Evolutionary conservation across 768 basidiomycete genomes (phyloP).

Genomic region (Leccinum subtestaceum): DNA sequence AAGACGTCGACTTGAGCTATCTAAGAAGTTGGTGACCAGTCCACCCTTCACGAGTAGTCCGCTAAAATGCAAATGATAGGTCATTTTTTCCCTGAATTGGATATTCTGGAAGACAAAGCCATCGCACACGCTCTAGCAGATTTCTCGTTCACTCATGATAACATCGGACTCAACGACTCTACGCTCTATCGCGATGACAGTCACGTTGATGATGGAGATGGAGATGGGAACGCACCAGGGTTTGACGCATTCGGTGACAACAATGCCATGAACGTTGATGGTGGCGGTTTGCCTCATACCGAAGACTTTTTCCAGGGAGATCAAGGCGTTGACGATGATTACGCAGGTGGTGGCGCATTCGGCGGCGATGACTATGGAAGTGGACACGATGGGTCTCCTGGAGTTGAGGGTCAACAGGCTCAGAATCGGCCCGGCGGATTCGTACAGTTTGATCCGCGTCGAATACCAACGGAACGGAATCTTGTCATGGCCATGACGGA

Average conservation of each 20-base stretch:
- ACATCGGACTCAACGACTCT: slow-evolving; percentile 57
- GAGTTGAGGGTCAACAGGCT: slow-evolving; percentile 39
- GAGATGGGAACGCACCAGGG: slow-evolving; percentile 26
- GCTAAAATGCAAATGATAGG: slow-evolving; percentile 35
- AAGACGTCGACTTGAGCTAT: slow-evolving; percentile 61
- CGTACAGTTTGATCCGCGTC: slow-evolving; percentile 83
- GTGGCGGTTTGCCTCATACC: slow-evolving; percentile 36
- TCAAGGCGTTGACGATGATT: slow-evolving; percentile 51
- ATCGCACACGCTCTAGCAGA: slow-evolving; percentile 79
- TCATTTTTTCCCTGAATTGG: slow-evolving; percentile 72
- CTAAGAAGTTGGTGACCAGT: slow-evolving; percentile 50
- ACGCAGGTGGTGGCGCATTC: slow-evolving; percentile 36
- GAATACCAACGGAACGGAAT: slow-evolving; percentile 72
- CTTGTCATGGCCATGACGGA: slow-evolving; percentile 85
- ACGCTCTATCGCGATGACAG: slow-evolving; percentile 59
- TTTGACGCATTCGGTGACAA: slow-evolving; percentile 24
- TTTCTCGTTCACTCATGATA: slow-evolving; percentile 79
- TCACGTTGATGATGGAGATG: slow-evolving; percentile 34
- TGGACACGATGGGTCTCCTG: slow-evolving; percentile 43
- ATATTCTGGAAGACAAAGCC: slow-evolving; percentile 58
- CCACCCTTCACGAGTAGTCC: not conserved
- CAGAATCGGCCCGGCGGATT: slow-evolving; percentile 47
- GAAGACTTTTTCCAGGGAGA: slow-evolving; percentile 73
- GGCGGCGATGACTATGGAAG: slow-evolving; percentile 44
- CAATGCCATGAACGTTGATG: slow-evolving; percentile 41